Evolutionary conservation across 331 rosid genomes (phyloP).

Genomic region (Malus hybrid): DNA sequence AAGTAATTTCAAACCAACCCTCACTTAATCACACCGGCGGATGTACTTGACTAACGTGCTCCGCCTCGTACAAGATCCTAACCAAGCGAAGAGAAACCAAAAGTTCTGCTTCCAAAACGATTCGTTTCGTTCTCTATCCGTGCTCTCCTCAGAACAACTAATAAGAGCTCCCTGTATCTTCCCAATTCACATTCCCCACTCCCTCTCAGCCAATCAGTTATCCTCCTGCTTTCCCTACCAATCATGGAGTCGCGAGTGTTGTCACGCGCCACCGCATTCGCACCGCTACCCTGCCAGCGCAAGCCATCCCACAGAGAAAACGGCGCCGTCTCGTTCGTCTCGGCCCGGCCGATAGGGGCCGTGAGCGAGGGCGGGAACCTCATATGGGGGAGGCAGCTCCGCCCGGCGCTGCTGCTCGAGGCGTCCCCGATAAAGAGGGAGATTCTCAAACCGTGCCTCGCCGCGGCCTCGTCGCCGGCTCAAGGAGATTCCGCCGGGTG

Average conservation of each 20-base stretch:
- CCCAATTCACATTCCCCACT: background rate
- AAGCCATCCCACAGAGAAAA: conserved; percentile 31
- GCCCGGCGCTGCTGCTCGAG: conserved; percentile 59
- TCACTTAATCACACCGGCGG: background rate
- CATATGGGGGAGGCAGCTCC: conserved; percentile 86
- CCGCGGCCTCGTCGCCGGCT: conserved; percentile 73
- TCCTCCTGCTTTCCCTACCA: background rate
- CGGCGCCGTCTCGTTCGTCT: conserved; percentile 22
- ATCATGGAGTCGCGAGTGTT: conserved; percentile 86
- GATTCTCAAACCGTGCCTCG: conserved; percentile 42
- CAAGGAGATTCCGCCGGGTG: conserved; percentile 99
- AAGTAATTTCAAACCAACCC: background rate
- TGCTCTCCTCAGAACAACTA: background rate
- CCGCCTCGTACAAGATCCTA: background rate
- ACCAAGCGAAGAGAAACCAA: background rate
- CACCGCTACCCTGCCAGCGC: conserved; percentile 39
- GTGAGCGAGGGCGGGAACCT: conserved; percentile 74
- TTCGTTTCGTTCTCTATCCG: background rate
- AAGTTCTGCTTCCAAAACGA: background rate
- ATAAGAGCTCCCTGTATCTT: conserved; percentile 12
- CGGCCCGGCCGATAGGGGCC: conserved; percentile 45
- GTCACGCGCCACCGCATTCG: conserved; percentile 65
- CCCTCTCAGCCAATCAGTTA: background rate
- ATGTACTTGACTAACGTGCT: background rate
- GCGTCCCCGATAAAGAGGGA: conserved; percentile 40